These are phyloP conservation scores for Trichoderma virens DNA, from an alignment of 495 filamentous ascomycete genomes.

Conservation along the genomic window DNA sequence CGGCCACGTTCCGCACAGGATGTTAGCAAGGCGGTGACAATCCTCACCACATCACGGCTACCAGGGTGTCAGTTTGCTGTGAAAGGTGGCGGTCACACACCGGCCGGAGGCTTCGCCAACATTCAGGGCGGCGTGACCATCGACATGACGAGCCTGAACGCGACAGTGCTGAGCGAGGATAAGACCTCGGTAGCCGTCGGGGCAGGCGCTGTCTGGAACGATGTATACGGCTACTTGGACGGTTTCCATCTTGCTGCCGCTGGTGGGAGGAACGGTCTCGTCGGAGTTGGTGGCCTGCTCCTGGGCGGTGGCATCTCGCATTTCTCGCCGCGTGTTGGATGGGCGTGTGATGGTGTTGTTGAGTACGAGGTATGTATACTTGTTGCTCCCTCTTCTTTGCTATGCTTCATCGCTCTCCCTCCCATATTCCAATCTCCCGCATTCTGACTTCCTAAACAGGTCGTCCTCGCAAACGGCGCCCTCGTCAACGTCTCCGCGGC, in stretches of 20 bases:
- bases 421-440: slow-evolving; percentile 29
- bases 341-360: slow-evolving; percentile 41
- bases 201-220: slow-evolving; percentile 24
- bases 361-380: slow-evolving; percentile 28
- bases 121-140: slow-evolving; percentile 36
- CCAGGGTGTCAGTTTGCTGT: slow-evolving; percentile 4
- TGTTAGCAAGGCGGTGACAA: not conserved
- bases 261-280: slow-evolving; percentile 28
- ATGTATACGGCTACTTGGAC: slow-evolving; percentile 29
- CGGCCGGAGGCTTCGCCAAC: slow-evolving; percentile 17
- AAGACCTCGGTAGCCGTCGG: slow-evolving; percentile 20
- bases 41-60: not conserved
- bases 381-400: slow-evolving; percentile 13
- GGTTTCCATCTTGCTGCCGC: slow-evolving; percentile 25
- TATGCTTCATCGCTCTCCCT: no score
- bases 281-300: slow-evolving; percentile 36
- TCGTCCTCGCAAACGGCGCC: slow-evolving; percentile 51
- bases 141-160: slow-evolving; percentile 28
- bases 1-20: not conserved
- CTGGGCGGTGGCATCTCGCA: slow-evolving; percentile 40
- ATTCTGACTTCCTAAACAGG: slow-evolving; percentile 22
- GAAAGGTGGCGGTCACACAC: slow-evolving; percentile 1
- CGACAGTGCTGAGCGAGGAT: slow-evolving; percentile 16
- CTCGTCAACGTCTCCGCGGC: slow-evolving; percentile 35
- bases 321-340: slow-evolving; percentile 40